Evolutionary conservation across 208 protist species (phyloP), one percentile per base, ranked within the genome.

Genomic region (Herpetomonas muscarum): DNA sequence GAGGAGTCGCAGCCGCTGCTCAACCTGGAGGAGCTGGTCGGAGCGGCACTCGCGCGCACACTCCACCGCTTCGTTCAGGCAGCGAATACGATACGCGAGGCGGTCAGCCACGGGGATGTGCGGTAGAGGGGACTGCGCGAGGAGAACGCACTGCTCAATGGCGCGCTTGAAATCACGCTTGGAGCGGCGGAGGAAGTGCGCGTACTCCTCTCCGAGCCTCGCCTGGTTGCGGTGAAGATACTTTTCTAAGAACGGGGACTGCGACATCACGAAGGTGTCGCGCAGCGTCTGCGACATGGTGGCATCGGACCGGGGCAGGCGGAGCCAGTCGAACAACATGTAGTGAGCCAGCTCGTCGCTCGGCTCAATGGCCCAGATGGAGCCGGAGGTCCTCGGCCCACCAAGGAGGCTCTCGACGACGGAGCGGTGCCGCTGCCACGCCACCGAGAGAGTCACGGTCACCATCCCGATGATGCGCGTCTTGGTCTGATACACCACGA

Each of bases 251-350:
- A 90, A 90, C 10, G 77, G 75, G 24, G 89, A 95, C 22, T 64
- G 74, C 31, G 71, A 61, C 10, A 67, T 59, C 5, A 86, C 64
- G 21, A 95, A 70, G 1, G 85, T 90, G 15, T 85, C 79, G 5
- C 73, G 78, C n/a, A 95, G 68, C 57, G 68, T 67, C 44, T 68
- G 61, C 26, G 65, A 57, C 12, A 87, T 77, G 13, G 53, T 62
- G 4, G 47, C 28, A 61, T 92, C 85, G 3, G 87, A 71, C 19
- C 89, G 82, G 0, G 81, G 84, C 10, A 75, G 66, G 36, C 66
- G 75, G 44, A 95, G 66, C 81, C 86, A 95, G 58, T 90, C 85
- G 56, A 95, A 90, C 31, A 95, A 68, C 47, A 82, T 85, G 59
- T 75, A 88, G 64, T 95, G 89, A 13, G 85, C 73, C 50, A 90